Base-by-base conservation (phyloP, 805 yeast genomes). In the Metschnikowia lochheadii region DNA sequence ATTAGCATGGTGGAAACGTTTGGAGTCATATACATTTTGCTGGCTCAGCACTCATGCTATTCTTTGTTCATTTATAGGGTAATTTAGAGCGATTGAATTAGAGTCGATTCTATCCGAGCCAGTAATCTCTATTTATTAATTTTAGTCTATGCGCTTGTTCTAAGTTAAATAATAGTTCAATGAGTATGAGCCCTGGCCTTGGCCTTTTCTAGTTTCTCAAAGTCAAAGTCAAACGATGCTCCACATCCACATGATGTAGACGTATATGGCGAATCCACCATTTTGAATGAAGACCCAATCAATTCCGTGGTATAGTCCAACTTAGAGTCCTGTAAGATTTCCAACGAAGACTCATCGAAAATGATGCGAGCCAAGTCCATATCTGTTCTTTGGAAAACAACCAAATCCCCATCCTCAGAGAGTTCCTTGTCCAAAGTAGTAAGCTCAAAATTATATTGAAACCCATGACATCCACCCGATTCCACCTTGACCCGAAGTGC, bases 401-500 rank as follows among this genome's bases (percentile, higher is more conserved):
- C 75, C 33, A 70, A 57, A 1, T 66, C 67, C 5, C 59, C 63
- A 8, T 70, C 67, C 8, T 58, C 64, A 3, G 55, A 56, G 14
- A 72, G 58, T 46, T 73, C 79, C 33, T 67, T 59, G 4, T 52
- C 50, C 40, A 71, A 56, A 51, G 78, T 77, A 3, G 83, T 76
- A 41, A 94, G 74, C 48, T 82, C 78, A 61, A 94, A 72, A 56
- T 85, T 79, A 63, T 94, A 94, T 67, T 94, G 98, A 68, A 89
- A 94, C 17, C 99, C 99, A 66, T 94, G 99, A 65, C 99, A 94
- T 1, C 99, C 99, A 8, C 99, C 99, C 62, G 96, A 86, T 59
- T 90, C 97, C 8, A 94, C 97, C 11, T 76, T 71, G 3, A 92
- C 81, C 46, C 86, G 73, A 17, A 92, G 70, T 0, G 89, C 89